Evolutionary conservation across 768 basidiomycete genomes (phyloP).

Genomic region (Amanita exitialis): DNA sequence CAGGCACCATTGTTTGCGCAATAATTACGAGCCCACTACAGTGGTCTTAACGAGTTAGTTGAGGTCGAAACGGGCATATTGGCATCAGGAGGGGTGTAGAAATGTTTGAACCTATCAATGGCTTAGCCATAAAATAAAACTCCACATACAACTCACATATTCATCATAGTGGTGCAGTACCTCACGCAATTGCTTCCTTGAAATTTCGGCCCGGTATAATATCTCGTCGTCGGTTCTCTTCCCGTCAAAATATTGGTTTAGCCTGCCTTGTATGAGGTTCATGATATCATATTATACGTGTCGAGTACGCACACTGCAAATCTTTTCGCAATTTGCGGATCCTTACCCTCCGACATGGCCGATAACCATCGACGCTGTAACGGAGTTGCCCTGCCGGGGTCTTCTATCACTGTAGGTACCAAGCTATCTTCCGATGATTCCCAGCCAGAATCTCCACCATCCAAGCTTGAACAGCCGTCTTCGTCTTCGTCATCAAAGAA

Average conservation of each 20-base stretch:
- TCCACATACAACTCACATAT: constrained; percentile 45
- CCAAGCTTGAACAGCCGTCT: constrained; percentile 29
- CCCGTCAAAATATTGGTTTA: constrained; percentile 91
- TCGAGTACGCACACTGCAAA: constrained; percentile 61
- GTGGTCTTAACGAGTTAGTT: too few relatives aligned
- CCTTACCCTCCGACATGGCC: constrained; percentile 85
- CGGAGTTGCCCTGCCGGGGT: constrained; percentile 75
- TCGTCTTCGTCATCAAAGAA: constrained; percentile 14
- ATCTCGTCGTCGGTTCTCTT: constrained; percentile 90
- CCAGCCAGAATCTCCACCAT: constrained; percentile 31
- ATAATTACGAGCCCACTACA: too few relatives aligned
- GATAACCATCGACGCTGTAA: constrained; percentile 75
- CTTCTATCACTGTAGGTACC: constrained; percentile 60
- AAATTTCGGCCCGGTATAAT: constrained; percentile 78
- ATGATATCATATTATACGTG: not conserved
- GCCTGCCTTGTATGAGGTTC: constrained; percentile 30
- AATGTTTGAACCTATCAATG: constrained; percentile 37
- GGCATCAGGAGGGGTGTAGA: constrained; percentile 33
- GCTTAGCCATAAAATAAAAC: not conserved
- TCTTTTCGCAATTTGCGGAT: constrained; percentile 52
- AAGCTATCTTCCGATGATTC: constrained; percentile 38
- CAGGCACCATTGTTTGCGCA: too few relatives aligned
- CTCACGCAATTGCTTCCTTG: constrained; percentile 73
- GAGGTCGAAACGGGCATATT: too few relatives aligned
- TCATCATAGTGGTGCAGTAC: constrained; percentile 82